Evolutionary conservation across 768 basidiomycete genomes (phyloP), one percentile per base, ranked within the genome.

Genomic region (Vishniacozyma victoriae): DNA sequence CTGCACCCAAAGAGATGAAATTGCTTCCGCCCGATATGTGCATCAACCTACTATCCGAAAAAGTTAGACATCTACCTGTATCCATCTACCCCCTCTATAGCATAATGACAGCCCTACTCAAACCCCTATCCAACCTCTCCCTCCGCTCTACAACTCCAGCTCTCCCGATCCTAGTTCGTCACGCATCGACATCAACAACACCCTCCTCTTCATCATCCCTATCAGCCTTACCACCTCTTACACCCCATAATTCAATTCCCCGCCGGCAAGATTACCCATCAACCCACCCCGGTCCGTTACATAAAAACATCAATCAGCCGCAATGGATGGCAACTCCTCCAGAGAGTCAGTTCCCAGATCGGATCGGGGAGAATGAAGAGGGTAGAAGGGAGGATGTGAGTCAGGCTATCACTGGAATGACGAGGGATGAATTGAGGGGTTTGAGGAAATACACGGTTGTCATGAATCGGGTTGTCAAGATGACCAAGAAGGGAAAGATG

Each of bases 401-500:
- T 41, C 22, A 22, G 3, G 55, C 59, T 9, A 16, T 69, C 5
- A 72, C 70, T 11, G 64, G 71, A n/a, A 36, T 76, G 48, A 45
- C 50, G 2, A 33, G 55, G 14, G 52, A 52, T n/a, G 73, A 75
- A 54, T 49, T 75, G 39, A 53, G 69, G 22, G 54, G 52, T 11
- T 46, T 76, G 54, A 66, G 69, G 48, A 59, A 70, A 48, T 73
- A 65, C 55, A 67, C 68, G 18, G 59, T 76, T 19, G 63, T 67
- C 35, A 51, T 72, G 26, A 72, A 73, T 57, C 75, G 81, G 35
- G 84, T 92, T 59, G 81, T 81, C 3, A 85, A 88, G 53, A 92
- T 96, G 78, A 96, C 91, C 0, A 84, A 85, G 47, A 97, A 96
- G 73, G 95, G 95, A 13, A 93, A 89, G 66, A 84, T 86, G 52